Evolutionary conservation across 2,329 filamentous ascomycete species (phyloP), one percentile per base, ranked within the genome.

Genomic region (Ophiostoma ulmi): DNA sequence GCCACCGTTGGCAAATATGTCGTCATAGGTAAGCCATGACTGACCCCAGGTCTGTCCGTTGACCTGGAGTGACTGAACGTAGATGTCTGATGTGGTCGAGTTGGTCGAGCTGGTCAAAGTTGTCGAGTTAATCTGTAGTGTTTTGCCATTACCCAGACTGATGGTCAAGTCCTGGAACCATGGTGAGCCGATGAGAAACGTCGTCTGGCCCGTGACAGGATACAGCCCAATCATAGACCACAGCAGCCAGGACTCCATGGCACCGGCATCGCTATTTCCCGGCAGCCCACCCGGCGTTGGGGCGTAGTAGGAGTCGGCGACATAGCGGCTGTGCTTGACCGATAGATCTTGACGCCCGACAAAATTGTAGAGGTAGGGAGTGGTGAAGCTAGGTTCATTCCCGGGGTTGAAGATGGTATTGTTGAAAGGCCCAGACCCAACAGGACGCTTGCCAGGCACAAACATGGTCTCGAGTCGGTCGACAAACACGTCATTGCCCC

Each of bases 191-290:
- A 91, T 81, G 20, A 91, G 80, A 76, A 91, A 91, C 0, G 86
- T 89, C 0, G 87, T 87, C 80, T 91, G 89, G 0, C 88, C 88
- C 0, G 88, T 90, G 73, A 91, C 80, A 1, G 89, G 89, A 74
- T 90, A 91, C 38, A 91, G 79, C 1, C 89, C 89, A 52, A 91
- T 83, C 84, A 90, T 90, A 73, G 86, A 87, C 86, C 89, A 91
- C 10, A 90, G 78, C 2, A 90, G 78, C 86, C 88, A 91, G 8
- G 85, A 87, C 76, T 92, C 88, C 89, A 92, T 91, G 17, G 90
- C 88, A 7, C 90, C 90, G 1, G 88, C 88, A 77, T 92, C 90
- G 64, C 85, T 88, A 77, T 92, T 91, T 0, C 90, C 90, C 0
- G 90, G 90, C 0, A 92, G 80, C 0, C 90, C 90, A 8, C 75